These are phyloP conservation scores for Protomyces arabidopsidicola DNA, from an alignment of 1,139 yeast genomes.

Conservation along the genomic window DNA sequence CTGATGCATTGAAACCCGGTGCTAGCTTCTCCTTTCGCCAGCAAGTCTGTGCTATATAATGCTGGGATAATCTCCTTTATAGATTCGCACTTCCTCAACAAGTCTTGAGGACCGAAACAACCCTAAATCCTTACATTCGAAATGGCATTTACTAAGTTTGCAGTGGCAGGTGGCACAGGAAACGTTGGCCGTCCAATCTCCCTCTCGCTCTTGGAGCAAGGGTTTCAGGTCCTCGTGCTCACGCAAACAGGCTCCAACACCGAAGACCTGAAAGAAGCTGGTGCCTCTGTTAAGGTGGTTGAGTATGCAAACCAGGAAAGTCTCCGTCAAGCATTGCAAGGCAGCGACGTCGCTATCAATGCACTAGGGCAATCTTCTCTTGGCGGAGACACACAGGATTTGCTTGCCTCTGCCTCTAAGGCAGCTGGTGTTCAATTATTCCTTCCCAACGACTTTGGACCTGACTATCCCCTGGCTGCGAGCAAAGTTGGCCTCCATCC, in stretches of 20 bases:
- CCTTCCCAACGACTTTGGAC: not conserved
- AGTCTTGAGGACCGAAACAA: no score
- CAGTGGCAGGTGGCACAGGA: not conserved
- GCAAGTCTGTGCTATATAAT: no score
- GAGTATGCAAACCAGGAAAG: not conserved
- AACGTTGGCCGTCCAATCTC: not conserved
- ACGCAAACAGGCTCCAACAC: not conserved
- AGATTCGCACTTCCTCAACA: no score
- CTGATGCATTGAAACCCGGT: no score
- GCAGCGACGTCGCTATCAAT: not conserved
- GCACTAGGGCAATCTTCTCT: not conserved
- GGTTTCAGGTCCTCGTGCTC: not conserved
- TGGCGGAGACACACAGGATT: not conserved
- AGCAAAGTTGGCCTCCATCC: not conserved
- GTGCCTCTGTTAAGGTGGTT: not conserved
- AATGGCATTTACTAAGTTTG: not conserved
- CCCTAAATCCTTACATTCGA: no score
- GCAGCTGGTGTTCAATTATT: not conserved
- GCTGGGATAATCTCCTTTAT: no score
- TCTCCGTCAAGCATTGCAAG: not conserved
- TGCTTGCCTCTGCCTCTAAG: not conserved
- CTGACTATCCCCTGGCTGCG: no score
- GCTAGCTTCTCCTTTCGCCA: no score
- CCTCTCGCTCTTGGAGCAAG: not conserved
- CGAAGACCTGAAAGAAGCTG: not conserved